Conservation (phyloP, 352 stramenopile species). For the Elongisporangium undulatum region DNA sequence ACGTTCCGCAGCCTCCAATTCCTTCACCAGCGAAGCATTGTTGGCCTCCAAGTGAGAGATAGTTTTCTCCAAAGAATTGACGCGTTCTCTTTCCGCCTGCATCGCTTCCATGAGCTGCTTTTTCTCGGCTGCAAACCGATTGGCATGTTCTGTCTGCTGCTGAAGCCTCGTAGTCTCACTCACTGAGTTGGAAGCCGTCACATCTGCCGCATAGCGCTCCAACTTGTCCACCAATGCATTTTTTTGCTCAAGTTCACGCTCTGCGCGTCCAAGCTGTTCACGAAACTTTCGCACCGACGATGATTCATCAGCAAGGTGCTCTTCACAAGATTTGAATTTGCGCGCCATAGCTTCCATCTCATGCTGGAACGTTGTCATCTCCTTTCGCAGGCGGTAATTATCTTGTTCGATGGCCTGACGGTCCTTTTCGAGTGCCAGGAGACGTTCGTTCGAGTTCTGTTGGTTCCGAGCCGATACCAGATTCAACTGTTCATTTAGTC, state of each 20-base stretch:
- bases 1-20: constrained; percentile 33
- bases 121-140: constrained; percentile 42
- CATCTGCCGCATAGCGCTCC: constrained; percentile 14
- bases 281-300: constrained; percentile 29
- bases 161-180: constrained; percentile 25
- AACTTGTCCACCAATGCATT: constrained; percentile 18
- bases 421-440: constrained; percentile 47
- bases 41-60: constrained; percentile 22
- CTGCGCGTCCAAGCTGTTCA: constrained; percentile 14
- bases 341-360: constrained; percentile 41
- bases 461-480: constrained; percentile 26
- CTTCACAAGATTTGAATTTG: constrained; percentile 39
- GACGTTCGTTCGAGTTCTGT: constrained; percentile 50
- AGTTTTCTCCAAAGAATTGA: constrained; percentile 22
- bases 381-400: constrained; percentile 42
- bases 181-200: constrained; percentile 28
- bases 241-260: constrained; percentile 19
- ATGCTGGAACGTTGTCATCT: constrained; percentile 38
- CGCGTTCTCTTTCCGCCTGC: constrained; percentile 31
- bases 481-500: constrained; percentile 41
- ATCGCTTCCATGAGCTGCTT: constrained; percentile 36
- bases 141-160: constrained; percentile 33
- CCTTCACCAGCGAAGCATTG: constrained; percentile 18
- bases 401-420: constrained; percentile 48
- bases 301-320: constrained; percentile 28